Base-by-base conservation (phyloP, 2,329 filamentous ascomycete species). In the Beauveria varroae region DNA sequence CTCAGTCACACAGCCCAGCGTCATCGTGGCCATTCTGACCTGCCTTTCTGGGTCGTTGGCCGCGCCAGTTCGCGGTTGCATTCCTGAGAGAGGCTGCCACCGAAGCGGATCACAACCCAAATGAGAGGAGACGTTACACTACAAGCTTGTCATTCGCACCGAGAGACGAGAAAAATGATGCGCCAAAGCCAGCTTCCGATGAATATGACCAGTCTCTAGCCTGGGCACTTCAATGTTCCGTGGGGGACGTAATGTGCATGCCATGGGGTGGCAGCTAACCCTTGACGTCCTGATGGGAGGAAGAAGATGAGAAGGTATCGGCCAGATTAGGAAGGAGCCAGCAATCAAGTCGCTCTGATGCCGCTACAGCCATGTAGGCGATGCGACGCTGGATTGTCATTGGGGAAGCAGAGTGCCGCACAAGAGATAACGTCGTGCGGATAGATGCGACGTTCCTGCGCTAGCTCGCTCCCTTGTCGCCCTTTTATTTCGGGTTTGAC, bases 391-490 rank as follows among this genome's bases (percentile, higher is more conserved):
- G 43, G 51, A 56, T 56, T 55, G 51, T 50, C 59, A 50, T 47
- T 44, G 41, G 34, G 52, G 34, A 41, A 24, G 41, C n/a, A n/a
- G 30, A 20, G 20, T 12, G 9, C 24, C 28, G 41, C 26, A 34
- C 18, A 24, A 57, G 34, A n/a, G 57, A 43, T 20, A 2, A n/a
- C 7, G 20, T 34, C 3, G 44, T 9, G 34, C 59, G 52, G 59
- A 46, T 50, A 61, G 59, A 61, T 55, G 59, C 59, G 52, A 61
- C 59, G 59, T 55, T 61, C 59, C 59, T 61, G 59, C 59, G 37
- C 41, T 61, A 61, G 59, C 46, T 56, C 10, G 26, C 57, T 46
- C 47, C 47, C 18, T 43, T 34, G 18, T 34, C 37, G 18, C n/a
- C 14, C 3, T 43, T 40, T 1, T 22, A 26, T 40, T 49, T 49